Evolutionary conservation across 441 rosid genomes (phyloP).

Genomic region (Hypseocharis bilobata): DNA sequence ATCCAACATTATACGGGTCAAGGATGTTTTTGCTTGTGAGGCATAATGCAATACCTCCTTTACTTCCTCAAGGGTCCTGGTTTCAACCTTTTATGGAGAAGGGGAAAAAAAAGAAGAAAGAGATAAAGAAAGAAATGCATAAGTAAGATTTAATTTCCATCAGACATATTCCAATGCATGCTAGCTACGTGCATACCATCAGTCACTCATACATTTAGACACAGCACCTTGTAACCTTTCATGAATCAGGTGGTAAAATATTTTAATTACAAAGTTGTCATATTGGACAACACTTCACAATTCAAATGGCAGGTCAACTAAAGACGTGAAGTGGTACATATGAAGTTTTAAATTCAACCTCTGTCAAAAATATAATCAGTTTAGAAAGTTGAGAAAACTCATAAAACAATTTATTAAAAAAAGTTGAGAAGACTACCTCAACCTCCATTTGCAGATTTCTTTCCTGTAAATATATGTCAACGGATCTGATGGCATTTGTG

Average conservation of each 20-base stretch:
- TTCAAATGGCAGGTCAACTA: slow-evolving; percentile 4
- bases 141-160: too few species aligned
- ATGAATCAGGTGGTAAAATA: not conserved
- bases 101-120: not conserved
- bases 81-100: slow-evolving; percentile 52
- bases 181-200: too few species aligned
- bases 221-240: too few species aligned
- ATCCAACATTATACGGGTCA: slow-evolving; percentile 85
- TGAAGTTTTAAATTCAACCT: slow-evolving; percentile 6
- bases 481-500: slow-evolving; percentile 57
- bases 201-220: too few species aligned
- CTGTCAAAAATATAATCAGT: not conserved
- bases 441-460: slow-evolving; percentile 72
- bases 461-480: slow-evolving; percentile 54
- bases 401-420: not conserved
- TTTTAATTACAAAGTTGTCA: not conserved
- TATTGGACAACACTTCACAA: too few species aligned
- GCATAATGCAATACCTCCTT: slow-evolving; percentile 56
- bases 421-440: slow-evolving; percentile 45
- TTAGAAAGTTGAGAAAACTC: not conserved
- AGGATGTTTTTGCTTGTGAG: slow-evolving; percentile 40
- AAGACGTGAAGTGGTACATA: not conserved
- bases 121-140: not conserved
- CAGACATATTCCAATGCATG: too few species aligned
- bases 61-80: slow-evolving; percentile 73